A percentile compares a stretch with the other conserved stretches of the same genome.
phyloP scores from a whole-genome alignment of 192 early-diverging fungal genomes.

The Gorgonomyces haynaldii region DNA sequence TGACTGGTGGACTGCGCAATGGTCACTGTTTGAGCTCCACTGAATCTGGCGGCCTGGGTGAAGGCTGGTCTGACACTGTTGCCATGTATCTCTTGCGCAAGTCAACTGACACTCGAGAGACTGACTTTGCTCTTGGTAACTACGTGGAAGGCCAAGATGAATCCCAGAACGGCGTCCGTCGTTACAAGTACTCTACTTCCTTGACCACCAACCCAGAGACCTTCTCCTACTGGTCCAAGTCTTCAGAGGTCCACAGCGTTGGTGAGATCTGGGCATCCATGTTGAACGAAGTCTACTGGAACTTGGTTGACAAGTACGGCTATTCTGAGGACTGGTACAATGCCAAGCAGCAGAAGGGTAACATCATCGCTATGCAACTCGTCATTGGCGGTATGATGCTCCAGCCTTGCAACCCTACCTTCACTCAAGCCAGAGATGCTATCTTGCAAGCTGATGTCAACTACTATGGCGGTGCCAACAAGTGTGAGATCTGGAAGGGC shows the following conservation, averaged over 20 bases:
- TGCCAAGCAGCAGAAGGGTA: constrained; percentile 23
- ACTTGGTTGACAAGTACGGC: constrained; percentile 29
- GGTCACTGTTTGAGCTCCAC: constrained; percentile 30
- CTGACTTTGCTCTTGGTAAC: constrained; percentile 1
- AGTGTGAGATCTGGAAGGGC: constrained; percentile 27
- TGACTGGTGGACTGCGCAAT: constrained; percentile 50
- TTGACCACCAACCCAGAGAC: constrained; percentile 23
- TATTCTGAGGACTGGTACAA: constrained; percentile 13
- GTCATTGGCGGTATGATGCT: constrained; percentile 35
- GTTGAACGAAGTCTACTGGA: constrained; percentile 52
- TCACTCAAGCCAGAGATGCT: constrained; percentile 27
- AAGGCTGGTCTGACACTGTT: constrained; percentile 8
- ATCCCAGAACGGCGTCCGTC: constrained; percentile 30
- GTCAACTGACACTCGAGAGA: constrained; percentile 1
- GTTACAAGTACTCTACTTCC: constrained; percentile 47
- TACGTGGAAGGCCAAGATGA: constrained; percentile 3
- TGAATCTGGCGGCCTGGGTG: constrained; percentile 6
- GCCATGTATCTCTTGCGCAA: not conserved
- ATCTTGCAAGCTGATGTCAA: constrained; percentile 19
- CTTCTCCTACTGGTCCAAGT: constrained; percentile 17
- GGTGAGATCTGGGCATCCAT: constrained; percentile 53
- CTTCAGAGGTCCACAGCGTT: constrained; percentile 40
- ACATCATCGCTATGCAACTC: constrained; percentile 38
- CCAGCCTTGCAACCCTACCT: constrained; percentile 32
- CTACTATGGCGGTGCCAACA: constrained; percentile 14